A percentile compares a stretch with the other conserved stretches of the same genome.
These are phyloP conservation scores for Digitaria exilis DNA, from an alignment of 202 grass and related monocot genomes.

Conservation along the genomic window DNA sequence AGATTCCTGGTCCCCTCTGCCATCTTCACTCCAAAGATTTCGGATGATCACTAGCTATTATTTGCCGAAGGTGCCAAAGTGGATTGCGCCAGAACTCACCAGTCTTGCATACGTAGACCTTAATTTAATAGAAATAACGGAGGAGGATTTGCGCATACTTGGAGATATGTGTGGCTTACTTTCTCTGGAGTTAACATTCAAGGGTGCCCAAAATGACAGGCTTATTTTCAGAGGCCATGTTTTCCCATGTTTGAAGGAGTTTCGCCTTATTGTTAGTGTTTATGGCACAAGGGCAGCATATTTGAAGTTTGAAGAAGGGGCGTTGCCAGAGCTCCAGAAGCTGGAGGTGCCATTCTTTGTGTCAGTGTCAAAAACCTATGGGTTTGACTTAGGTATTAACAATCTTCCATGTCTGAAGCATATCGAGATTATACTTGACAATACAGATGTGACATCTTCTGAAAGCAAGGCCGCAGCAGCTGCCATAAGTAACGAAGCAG, in stretches of 20 bases:
- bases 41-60: accelerated
- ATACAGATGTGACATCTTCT: not conserved
- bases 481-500: constrained; percentile 3
- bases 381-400: constrained; percentile 26
- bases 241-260: constrained; percentile 3
- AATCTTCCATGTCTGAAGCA: not conserved
- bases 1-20: constrained; percentile 27
- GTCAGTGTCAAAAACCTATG: not conserved
- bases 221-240: not conserved
- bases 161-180: constrained; percentile 8
- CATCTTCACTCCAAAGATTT: not conserved
- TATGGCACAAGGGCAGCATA: too few species aligned
- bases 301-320: not conserved
- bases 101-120: not conserved
- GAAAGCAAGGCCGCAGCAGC: not conserved
- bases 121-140: not conserved
- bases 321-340: not conserved
- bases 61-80: not conserved
- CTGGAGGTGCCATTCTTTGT: not conserved
- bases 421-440: accelerated
- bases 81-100: not conserved
- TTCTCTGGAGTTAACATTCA: not conserved
- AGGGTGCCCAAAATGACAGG: not conserved
- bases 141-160: not conserved
- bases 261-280: accelerated